phyloP scores from a whole-genome alignment of 2,329 filamentous ascomycete species.

The Sporothrix luriei region DNA sequence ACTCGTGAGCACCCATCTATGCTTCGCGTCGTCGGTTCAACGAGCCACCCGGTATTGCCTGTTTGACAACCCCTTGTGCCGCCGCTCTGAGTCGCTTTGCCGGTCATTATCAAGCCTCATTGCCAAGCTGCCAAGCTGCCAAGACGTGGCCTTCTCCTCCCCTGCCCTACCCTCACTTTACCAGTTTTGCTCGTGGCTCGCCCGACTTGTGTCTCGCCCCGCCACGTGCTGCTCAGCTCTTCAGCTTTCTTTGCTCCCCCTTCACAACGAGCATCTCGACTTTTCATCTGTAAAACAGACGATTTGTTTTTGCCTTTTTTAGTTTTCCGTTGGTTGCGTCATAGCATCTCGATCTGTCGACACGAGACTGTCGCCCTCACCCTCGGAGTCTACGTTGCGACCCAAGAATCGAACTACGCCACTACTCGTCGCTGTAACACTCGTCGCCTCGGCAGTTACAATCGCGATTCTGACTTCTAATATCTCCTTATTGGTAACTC shows the following conservation, averaged over 20 bases:
- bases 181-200: slow-evolving; percentile 23
- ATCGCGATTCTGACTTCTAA: slow-evolving; percentile 4
- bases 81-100: background rate
- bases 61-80: slow-evolving; percentile 10
- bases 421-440: background rate
- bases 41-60: background rate
- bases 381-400: background rate
- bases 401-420: background rate
- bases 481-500: background rate
- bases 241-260: slow-evolving; percentile 11
- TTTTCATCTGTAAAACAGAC: background rate
- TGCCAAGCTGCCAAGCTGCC: slow-evolving; percentile 34
- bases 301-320: background rate
- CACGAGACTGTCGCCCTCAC: background rate
- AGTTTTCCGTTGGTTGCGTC: background rate
- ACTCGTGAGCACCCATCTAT: background rate
- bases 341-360: background rate
- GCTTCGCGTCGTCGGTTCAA: background rate
- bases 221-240: slow-evolving; percentile 31
- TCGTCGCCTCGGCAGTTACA: background rate
- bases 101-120: slow-evolving; percentile 20
- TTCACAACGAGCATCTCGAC: background rate
- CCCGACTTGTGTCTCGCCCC: slow-evolving; percentile 25
- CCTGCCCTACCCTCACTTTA: slow-evolving; percentile 28
- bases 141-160: slow-evolving; percentile 30